phyloP scores from a whole-genome alignment of 192 early-diverging fungal species.

The Coemansia sp. region DNA sequence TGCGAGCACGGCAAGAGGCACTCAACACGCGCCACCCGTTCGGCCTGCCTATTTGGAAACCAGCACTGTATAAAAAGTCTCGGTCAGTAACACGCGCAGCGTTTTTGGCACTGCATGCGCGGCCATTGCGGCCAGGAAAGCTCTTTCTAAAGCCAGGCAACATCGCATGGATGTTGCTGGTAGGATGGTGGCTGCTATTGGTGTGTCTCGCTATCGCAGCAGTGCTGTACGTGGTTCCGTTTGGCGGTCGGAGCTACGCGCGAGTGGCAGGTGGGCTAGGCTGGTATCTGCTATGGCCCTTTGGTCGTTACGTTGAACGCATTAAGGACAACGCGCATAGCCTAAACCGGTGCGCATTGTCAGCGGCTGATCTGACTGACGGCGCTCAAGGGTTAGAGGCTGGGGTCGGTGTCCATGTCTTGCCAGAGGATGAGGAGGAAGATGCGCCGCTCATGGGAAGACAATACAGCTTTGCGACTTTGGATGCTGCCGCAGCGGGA shows the following conservation, averaged over 20 bases:
- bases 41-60: constrained; percentile 95
- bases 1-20: constrained; percentile 59
- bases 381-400: constrained; percentile 29
- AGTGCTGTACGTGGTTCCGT: constrained; percentile 58
- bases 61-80: constrained; percentile 93
- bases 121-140: constrained; percentile 58
- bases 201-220: constrained; percentile 64
- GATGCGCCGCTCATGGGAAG: constrained; percentile 38
- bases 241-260: constrained; percentile 59
- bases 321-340: constrained; percentile 44
- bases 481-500: constrained; percentile 2
- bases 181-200: constrained; percentile 87
- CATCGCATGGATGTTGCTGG: constrained; percentile 81
- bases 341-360: constrained; percentile 19
- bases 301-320: constrained; percentile 89
- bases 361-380: constrained; percentile 16
- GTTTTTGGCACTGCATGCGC: constrained; percentile 78
- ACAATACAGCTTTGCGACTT: not conserved
- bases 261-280: constrained; percentile 74
- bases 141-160: constrained; percentile 82
- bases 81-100: constrained; percentile 81
- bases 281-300: constrained; percentile 93
- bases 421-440: constrained; percentile 41
- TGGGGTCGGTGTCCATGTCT: constrained; percentile 10
- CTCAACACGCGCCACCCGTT: constrained; percentile 88